phyloP scores from a whole-genome alignment of 345 rosid genomes.

The Corchorus capsularis region DNA sequence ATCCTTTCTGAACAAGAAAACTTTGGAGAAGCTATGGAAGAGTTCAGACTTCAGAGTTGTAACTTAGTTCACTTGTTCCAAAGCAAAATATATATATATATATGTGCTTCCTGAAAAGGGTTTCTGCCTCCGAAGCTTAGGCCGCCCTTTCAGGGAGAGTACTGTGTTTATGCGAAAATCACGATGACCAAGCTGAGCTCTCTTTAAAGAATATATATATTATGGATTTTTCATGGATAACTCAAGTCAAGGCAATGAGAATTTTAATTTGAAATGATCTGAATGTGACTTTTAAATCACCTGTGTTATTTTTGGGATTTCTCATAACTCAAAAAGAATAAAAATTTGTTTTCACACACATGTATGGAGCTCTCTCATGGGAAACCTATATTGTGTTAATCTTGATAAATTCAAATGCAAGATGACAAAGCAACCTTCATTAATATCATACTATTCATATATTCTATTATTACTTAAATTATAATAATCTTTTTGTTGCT shows the following conservation, averaged over 20 bases:
- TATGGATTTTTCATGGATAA: background rate
- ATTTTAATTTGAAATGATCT: slow-evolving; percentile 32
- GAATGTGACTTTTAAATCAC: slow-evolving; percentile 29
- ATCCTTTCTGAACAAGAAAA: background rate
- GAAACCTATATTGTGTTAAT: background rate
- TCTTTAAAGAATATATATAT: background rate
- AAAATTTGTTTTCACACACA: slow-evolving; percentile 32
- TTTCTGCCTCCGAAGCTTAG: slow-evolving; percentile 35
- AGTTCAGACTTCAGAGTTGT: no score
- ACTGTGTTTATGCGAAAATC: slow-evolving; percentile 27
- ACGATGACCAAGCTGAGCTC: slow-evolving; percentile 21
- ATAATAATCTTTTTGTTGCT: slow-evolving; percentile 8
- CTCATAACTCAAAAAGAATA: background rate
- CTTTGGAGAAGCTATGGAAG: background rate
- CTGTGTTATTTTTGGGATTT: slow-evolving; percentile 23
- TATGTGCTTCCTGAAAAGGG: slow-evolving; percentile 38
- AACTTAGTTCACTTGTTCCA: slow-evolving; percentile 22
- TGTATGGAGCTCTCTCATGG: no score
- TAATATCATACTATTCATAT: slow-evolving; percentile 25
- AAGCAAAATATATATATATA: slow-evolving; percentile 24
- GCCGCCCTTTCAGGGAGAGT: slow-evolving; percentile 37
- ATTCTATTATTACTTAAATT: background rate
- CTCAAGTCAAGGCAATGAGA: slow-evolving; percentile 16
- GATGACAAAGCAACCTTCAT: slow-evolving; percentile 52
- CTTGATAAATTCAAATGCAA: slow-evolving; percentile 33